Evolutionary conservation across 495 filamentous ascomycete genomes (phyloP).

Genomic region (Margaritispora aquatica): DNA sequence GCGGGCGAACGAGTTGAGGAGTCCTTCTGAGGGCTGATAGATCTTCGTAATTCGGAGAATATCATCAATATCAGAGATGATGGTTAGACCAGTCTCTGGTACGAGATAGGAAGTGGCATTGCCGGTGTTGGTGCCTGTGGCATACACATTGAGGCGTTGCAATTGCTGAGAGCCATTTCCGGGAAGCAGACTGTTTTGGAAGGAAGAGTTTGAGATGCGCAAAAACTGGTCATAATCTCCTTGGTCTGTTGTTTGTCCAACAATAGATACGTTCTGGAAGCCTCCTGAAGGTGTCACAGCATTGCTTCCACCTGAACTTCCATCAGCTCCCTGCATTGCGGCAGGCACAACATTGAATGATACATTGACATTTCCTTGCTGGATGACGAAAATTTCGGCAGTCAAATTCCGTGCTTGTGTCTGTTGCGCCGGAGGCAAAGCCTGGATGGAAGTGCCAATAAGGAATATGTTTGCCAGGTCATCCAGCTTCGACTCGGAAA

Average conservation of each 20-base stretch:
- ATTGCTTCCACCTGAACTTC: slow-evolving; percentile 29
- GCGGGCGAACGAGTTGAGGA: slow-evolving; percentile 71
- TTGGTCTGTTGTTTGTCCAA: slow-evolving; percentile 50
- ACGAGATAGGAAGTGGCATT: slow-evolving; percentile 76
- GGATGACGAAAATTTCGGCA: slow-evolving; percentile 61
- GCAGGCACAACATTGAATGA: slow-evolving; percentile 54
- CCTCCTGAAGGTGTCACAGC: slow-evolving; percentile 41
- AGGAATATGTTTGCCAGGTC: slow-evolving; percentile 66
- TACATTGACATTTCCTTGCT: slow-evolving; percentile 57
- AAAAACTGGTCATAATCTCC: slow-evolving; percentile 71
- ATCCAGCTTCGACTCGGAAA: slow-evolving; percentile 52
- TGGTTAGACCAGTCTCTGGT: slow-evolving; percentile 56
- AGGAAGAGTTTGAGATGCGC: slow-evolving; percentile 42
- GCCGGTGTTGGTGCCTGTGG: slow-evolving; percentile 53
- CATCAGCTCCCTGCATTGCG: slow-evolving; percentile 14
- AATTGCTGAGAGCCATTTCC: slow-evolving; percentile 56
- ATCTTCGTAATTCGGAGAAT: slow-evolving; percentile 80
- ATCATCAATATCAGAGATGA: slow-evolving; percentile 74
- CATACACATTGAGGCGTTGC: slow-evolving; percentile 60
- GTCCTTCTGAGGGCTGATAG: slow-evolving; percentile 63
- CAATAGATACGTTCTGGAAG: slow-evolving; percentile 47
- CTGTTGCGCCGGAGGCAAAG: slow-evolving; percentile 52
- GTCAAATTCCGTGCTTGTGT: slow-evolving; percentile 68
- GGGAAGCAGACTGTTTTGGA: slow-evolving; percentile 40
- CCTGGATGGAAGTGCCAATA: slow-evolving; percentile 50